Base-by-base conservation (phyloP, 306 rosid genomes). In the Gastrolobium villosum region DNA sequence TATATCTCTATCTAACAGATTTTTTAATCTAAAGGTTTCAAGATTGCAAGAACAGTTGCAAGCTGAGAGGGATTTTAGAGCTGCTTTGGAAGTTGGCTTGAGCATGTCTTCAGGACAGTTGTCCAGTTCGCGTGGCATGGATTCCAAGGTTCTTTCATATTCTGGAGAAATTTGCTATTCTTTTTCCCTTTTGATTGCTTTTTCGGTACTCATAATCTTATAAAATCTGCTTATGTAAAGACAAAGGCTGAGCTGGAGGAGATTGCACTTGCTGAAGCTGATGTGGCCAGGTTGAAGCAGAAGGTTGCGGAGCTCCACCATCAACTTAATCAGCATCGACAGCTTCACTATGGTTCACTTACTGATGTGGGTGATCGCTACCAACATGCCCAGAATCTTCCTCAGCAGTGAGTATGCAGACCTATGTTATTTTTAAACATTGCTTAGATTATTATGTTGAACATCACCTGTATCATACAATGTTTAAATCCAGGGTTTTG, bases 41-140 rank as follows among this genome's bases (percentile, higher is more conserved):
- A 93, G 98, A 81, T 89, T 96, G 86, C 99, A 96, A 91, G 99
- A 96, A 90, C 99, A 96, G 85, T 90, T 96, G 85, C 99, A 96
- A 91, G 98, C 99, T 77, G 99, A 96, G 87, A 90, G 99, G 84
- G 99, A 96, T 89, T 97, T 96, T 85, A 90, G 99, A 87, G 99
- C 99, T 75, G 99, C 99, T 63, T 80, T 96, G 79, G 99, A 96
- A 81, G 97, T 93, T 49, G 99, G 99, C 65, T 88, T 96, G 86
- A 96, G 99, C 81, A 91, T 96, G 97, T 90, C 99, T 68, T 87
- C 97, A 7, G 99, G 99, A 70, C 98, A 91, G 78, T 79, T 93
- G 80, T 91, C 99, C n/a, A n/a, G n/a, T n/a, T n/a, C n/a, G 28
- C 96, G 91, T 7, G 92, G 94, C 86, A 86, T 93, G 98, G 99